phyloP scores from a whole-genome alignment of 2,329 filamentous ascomycete species.

The Calonectria multiphialidica region DNA sequence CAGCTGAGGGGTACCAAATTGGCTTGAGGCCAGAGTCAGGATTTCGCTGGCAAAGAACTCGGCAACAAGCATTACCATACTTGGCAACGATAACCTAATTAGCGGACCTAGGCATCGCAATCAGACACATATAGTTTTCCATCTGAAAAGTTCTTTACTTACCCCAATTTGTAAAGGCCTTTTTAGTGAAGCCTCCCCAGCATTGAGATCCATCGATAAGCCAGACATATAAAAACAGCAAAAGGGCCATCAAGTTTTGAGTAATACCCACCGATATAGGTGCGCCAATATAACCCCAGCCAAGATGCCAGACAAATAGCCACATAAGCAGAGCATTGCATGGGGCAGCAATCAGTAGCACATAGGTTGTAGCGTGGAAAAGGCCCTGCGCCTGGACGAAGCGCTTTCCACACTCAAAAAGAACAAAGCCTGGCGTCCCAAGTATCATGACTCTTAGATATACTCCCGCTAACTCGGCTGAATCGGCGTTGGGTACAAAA shows the following conservation, averaged over 20 bases:
- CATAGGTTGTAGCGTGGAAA: slow-evolving; percentile 82
- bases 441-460: slow-evolving; percentile 80
- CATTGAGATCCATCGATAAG: slow-evolving; percentile 81
- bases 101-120: slow-evolving; percentile 57
- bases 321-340: slow-evolving; percentile 83
- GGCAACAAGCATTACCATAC: slow-evolving; percentile 92
- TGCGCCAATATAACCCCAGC: slow-evolving; percentile 81
- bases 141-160: neutral
- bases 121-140: neutral
- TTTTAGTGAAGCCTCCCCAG: slow-evolving; percentile 83
- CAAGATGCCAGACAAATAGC: slow-evolving; percentile 79
- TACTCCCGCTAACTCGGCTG: slow-evolving; percentile 75
- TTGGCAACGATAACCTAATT: slow-evolving; percentile 88
- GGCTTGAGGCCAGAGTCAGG: slow-evolving; percentile 82
- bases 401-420: slow-evolving; percentile 83
- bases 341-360: slow-evolving; percentile 80
- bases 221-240: slow-evolving; percentile 82
- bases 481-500: slow-evolving; percentile 63
- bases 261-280: slow-evolving; percentile 84
- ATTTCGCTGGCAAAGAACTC: slow-evolving; percentile 95
- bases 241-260: slow-evolving; percentile 79
- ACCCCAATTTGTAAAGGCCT: slow-evolving; percentile 81
- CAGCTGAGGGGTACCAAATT: slow-evolving; percentile 82
- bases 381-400: slow-evolving; percentile 87
- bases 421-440: slow-evolving; percentile 80